Evolutionary conservation across 352 stramenopile species (phyloP), one percentile per base, ranked within the genome.

Genomic region (Phytophthora fragariaefolia): DNA sequence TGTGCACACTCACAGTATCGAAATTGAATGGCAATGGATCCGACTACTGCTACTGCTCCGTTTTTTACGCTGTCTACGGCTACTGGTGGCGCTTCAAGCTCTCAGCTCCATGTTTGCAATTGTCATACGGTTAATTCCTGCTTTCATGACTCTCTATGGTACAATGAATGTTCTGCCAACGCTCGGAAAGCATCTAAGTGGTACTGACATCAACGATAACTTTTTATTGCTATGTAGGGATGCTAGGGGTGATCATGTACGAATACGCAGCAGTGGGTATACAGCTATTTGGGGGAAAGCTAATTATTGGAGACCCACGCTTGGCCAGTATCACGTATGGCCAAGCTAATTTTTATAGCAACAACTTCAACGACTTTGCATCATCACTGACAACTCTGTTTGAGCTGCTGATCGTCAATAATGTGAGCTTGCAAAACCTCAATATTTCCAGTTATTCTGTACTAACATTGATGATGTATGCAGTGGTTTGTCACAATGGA

Each of bases 291-390:
- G 81, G 81, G 36, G 84, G 80, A 0, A 80, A 79, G 26, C 77
- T 95, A 27, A 42, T 71, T 2, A 62, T 78, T 13, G 73, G 74
- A 22, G 73, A 88, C 15, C 56, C 66, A 9, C 36, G 53, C 0
- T 63, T 92, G 22, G 63, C 61, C 0, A 56, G 47, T 6, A 85
- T 75, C 46, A 59, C 74, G 12, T 95, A 82, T 49, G 79, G 74
- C 3, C 66, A 74, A 4, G 59, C 55, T 4, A 80, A 85, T 38
- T 95, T 90, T 51, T 85, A 79, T 47, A 69, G 77, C 55, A 89
- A 91, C 76, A 95, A 93, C 63, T 95, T 93, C 53, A 91, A 95
- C 71, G 83, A 91, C 58, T 79, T 89, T 52, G 62, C 76, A 20
- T 83, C 72, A 0, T 79, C 76, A 2, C 61, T 92, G 30, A 79